A percentile compares a stretch with the other conserved stretches of the same genome.
Conservation (phyloP, 164 flowering plant genomes). For the Aristolochia californica region DNA sequence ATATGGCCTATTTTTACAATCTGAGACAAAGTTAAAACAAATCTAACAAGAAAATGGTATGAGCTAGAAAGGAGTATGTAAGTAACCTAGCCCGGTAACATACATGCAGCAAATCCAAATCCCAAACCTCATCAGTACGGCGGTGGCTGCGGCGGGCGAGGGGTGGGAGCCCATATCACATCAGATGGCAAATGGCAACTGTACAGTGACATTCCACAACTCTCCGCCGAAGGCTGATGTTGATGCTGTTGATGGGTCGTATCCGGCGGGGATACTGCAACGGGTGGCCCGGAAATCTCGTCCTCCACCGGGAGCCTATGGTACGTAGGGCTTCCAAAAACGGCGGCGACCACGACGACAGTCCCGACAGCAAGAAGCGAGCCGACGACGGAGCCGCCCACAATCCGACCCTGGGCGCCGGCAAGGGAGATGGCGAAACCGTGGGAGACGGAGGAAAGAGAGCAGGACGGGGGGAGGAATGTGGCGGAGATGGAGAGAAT, state of each 20-base stretch:
- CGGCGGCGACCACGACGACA: conserved; percentile 43
- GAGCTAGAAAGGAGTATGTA: too few species aligned
- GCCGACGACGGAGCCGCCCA: conserved; percentile 61
- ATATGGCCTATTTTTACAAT: too few species aligned
- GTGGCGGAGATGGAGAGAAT: conserved; percentile 63
- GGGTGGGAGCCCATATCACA: conserved; percentile 59
- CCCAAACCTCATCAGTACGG: conserved; percentile 8
- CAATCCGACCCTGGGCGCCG: conserved; percentile 65
- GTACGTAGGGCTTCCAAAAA: conserved; percentile 36
- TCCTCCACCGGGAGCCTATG: conserved; percentile 40
- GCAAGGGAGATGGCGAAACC: conserved; percentile 46
- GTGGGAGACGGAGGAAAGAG: conserved; percentile 7
- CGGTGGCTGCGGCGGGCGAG: conserved; percentile 36
- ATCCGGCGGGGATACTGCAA: not conserved
- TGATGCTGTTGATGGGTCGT: not conserved
- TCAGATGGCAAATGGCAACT: conserved; percentile 44
- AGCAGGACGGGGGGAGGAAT: conserved; percentile 25
- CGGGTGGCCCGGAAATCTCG: conserved; percentile 6
- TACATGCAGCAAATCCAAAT: too few species aligned
- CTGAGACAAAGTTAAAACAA: too few species aligned
- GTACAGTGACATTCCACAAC: conserved; percentile 28
- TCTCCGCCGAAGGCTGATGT: conserved; percentile 11
- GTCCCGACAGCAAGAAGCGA: conserved; percentile 39
- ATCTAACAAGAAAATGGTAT: too few species aligned
- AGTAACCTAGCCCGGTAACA: too few species aligned